Percentiles rank a stretch among this genome's conserved stretches.
Evolutionary conservation across 305 asterid genomes (phyloP).

Genomic region (Fraxinus ornus): DNA sequence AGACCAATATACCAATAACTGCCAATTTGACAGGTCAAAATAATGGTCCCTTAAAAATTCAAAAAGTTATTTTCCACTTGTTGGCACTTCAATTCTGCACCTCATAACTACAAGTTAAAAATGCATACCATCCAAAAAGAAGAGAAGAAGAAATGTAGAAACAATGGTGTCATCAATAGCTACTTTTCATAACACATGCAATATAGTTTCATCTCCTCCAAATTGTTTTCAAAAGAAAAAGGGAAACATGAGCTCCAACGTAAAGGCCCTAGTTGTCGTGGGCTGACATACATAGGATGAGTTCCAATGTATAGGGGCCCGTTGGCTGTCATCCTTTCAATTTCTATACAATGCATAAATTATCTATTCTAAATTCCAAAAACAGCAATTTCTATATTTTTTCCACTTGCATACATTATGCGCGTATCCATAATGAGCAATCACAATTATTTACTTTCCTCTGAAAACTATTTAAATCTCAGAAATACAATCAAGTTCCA

Average conservation of each 20-base stretch:
- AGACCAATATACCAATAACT: neutral
- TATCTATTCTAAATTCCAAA: neutral
- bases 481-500: neutral
- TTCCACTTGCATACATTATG: neutral
- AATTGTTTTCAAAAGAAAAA: neutral
- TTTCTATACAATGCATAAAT: neutral
- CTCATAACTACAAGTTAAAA: neutral
- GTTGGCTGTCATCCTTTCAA: neutral
- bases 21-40: neutral
- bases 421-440: neutral
- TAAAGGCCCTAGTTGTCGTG: neutral
- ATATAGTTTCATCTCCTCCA: neutral
- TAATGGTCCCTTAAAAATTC: neutral
- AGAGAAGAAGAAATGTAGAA: neutral
- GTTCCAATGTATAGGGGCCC: neutral
- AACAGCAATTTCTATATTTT: neutral
- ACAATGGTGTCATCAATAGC: neutral
- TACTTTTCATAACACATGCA: neutral
- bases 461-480: neutral
- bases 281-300: neutral
- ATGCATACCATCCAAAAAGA: neutral
- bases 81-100: neutral
- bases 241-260: neutral
- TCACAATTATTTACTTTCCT: neutral
- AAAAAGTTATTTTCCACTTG: neutral